A percentile compares a stretch with the other conserved stretches of the same genome.
Evolutionary conservation across 2,329 filamentous ascomycete genomes (phyloP).

Genomic region (Fusarium buxicola): DNA sequence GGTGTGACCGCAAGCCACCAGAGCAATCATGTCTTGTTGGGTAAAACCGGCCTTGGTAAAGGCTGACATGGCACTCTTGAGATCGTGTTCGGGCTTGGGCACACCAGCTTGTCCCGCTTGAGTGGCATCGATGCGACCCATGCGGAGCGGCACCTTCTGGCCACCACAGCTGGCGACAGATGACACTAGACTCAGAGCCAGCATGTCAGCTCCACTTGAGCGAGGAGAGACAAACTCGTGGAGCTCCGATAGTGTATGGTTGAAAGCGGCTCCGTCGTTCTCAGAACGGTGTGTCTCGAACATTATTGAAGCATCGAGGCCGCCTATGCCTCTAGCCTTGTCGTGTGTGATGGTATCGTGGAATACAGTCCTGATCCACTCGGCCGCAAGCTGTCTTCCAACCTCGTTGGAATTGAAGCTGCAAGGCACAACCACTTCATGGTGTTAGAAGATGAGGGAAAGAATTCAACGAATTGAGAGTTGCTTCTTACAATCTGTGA

Average conservation of each 20-base stretch:
- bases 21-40: constrained; percentile 50
- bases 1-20: constrained; percentile 53
- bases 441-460: background rate
- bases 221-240: constrained; percentile 9
- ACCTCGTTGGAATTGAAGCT: constrained; percentile 5
- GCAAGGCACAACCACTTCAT: constrained; percentile 8
- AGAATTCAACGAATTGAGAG: too few species aligned
- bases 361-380: constrained; percentile 50
- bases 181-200: constrained; percentile 6
- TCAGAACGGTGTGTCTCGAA: constrained; percentile 47
- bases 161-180: constrained; percentile 2
- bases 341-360: constrained; percentile 49
- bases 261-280: constrained; percentile 46
- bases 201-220: constrained; percentile 2
- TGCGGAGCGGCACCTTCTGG: constrained; percentile 1
- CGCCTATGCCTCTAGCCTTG: constrained; percentile 42
- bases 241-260: constrained; percentile 14
- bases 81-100: constrained; percentile 46
- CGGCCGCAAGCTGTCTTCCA: constrained; percentile 34
- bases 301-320: constrained; percentile 49
- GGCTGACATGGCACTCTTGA: constrained; percentile 41
- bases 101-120: constrained; percentile 38
- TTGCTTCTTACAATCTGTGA: constrained; percentile 4
- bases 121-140: constrained; percentile 1
- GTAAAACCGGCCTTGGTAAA: constrained; percentile 50